A percentile compares a stretch with the other conserved stretches of the same genome.
These are phyloP conservation scores for Vitis labrusca DNA, from an alignment of 164 flowering plant genomes.

Conservation along the genomic window DNA sequence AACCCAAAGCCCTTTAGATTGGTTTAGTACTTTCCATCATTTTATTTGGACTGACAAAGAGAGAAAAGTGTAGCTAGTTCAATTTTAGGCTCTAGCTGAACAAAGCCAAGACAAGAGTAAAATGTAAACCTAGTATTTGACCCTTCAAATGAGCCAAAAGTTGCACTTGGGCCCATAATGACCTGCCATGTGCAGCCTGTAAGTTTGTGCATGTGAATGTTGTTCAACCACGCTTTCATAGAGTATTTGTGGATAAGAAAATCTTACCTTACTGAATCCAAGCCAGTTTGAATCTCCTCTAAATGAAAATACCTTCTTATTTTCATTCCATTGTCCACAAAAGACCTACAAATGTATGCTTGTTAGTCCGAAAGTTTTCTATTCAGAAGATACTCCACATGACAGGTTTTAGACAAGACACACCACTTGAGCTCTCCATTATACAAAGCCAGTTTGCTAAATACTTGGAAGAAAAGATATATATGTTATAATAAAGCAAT, in stretches of 20 bases:
- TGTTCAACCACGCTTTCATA: neutral
- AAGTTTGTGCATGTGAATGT: neutral
- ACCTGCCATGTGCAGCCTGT: neutral
- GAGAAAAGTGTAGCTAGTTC: neutral
- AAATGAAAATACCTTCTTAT: slow-evolving; percentile 57
- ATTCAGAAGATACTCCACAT: too few relatives aligned
- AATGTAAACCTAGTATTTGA: neutral
- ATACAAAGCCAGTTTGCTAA: neutral
- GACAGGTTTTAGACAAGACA: too few relatives aligned
- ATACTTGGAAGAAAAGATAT: neutral
- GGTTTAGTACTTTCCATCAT: neutral
- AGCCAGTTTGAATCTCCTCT: slow-evolving; percentile 95
- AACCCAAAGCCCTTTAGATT: neutral
- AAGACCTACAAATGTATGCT: slow-evolving; percentile 45
- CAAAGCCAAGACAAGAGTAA: neutral
- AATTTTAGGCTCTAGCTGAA: neutral
- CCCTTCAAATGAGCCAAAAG: neutral
- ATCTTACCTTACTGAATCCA: slow-evolving; percentile 75
- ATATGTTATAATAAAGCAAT: too few relatives aligned
- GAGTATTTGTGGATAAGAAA: neutral
- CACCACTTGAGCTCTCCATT: too few relatives aligned
- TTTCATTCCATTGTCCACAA: slow-evolving; percentile 71
- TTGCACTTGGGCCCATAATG: neutral
- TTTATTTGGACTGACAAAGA: neutral
- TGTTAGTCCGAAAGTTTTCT: neutral